These are phyloP conservation scores for Cymbopogon flexuosus DNA, from an alignment of 202 grass and related monocot species.

Conservation along the genomic window DNA sequence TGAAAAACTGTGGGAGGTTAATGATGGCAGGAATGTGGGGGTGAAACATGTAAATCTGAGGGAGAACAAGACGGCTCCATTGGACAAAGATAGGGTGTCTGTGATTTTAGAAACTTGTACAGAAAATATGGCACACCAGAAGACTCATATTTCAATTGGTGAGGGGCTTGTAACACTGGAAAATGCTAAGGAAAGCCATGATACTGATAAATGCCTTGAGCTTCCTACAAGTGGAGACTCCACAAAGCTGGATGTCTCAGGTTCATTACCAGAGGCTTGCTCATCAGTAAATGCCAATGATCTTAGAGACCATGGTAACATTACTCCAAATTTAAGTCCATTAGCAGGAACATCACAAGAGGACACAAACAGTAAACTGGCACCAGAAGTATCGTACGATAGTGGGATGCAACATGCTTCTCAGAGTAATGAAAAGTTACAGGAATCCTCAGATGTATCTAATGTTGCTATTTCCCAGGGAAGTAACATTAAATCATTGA, in stretches of 20 bases:
- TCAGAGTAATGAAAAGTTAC: conserved; percentile 16
- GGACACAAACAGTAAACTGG: conserved; percentile 10
- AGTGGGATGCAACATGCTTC: conserved; percentile 10
- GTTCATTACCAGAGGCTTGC: conserved; percentile 9
- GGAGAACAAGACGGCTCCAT: conserved; percentile 17
- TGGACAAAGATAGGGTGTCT: conserved; percentile 11
- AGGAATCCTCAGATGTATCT: conserved; percentile 28
- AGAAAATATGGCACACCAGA: conserved; percentile 19
- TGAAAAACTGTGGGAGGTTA: conserved; percentile 48
- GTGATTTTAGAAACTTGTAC: conserved; percentile 29
- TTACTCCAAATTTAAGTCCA: background rate
- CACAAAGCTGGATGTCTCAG: conserved; percentile 5
- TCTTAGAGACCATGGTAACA: conserved; percentile 11
- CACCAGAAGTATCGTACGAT: conserved; percentile 3
- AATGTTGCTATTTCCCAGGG: conserved; percentile 14
- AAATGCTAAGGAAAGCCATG: conserved; percentile 19
- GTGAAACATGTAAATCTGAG: conserved; percentile 23
- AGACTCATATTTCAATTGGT: conserved; percentile 22
- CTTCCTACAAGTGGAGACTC: background rate
- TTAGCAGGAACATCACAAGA: conserved; percentile 34
- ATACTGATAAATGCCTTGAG: background rate
- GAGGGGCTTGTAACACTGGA: conserved; percentile 7
- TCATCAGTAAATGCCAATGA: conserved; percentile 24
- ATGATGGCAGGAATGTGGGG: conserved; percentile 28
- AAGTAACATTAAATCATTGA: conserved; percentile 39